Evolutionary conservation across 805 yeast genomes (phyloP), one percentile per base, ranked within the genome.

Genomic region (Scheffersomyces lignosus): DNA sequence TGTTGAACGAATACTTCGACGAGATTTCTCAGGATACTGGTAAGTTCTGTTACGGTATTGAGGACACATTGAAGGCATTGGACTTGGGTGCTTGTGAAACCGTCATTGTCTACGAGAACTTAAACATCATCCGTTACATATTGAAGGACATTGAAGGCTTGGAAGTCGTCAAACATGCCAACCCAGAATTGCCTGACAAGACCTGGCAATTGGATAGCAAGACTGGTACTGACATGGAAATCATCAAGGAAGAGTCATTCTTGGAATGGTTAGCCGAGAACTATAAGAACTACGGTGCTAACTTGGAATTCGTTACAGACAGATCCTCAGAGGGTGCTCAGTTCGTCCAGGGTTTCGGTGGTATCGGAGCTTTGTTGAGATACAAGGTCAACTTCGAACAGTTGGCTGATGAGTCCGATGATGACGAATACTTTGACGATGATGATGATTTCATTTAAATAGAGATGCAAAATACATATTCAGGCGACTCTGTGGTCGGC

Each of bases 241-340:
- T 86, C 36, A 78, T 85, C 26, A 81, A 81, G 36, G 98, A 93
- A 63, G 81, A 80, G 67, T 80, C 88, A 27, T 76, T 93, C 53
- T 77, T 93, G 48, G 99, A 93, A 70, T 93, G 99, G 99, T 75
- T 93, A 47, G 98, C 99, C 33, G 99, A 91, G 71, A 87, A 89
- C 69, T 93, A 93, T 71, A 85, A 82, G 62, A 85, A 78, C 56
- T 93, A 78, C 56, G 99, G 99, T 78, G 96, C 99, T 36, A 80
- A 84, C 43, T 77, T 93, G 54, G 99, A 93, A 72, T 93, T 93
- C 54, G 96, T 93, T 51, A 87, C 97, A 34, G 98, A 93, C 71
- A 82, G 88, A 70, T 86, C 96, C 15, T 83, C 95, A 29, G 99
- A 93, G 70, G 99, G 99, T 75, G 95, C 98, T 31, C 99, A 93